Evolutionary conservation across 495 filamentous ascomycete genomes (phyloP), one percentile per base, ranked within the genome.

Genomic region (Penicillium angulare): DNA sequence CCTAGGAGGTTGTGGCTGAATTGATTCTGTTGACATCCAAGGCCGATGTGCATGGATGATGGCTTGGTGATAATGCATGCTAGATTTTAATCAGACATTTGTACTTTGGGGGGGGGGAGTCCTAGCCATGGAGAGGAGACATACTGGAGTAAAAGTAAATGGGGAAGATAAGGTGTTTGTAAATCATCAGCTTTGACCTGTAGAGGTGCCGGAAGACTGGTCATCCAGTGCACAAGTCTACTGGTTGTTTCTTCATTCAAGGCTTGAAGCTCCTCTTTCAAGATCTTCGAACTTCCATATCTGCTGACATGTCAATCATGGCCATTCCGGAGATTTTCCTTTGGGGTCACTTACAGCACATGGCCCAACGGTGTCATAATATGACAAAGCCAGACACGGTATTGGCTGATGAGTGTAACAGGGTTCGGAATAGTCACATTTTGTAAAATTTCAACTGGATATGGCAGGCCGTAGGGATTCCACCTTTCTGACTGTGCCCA

Each of bases 81-180:
- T 67, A 31, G 0, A 23, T 29, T 21, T 35, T 35, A 1, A 3
- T 13, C 41, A 35, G n/a, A 21, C 9, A 43, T 18, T 12, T 33
- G 3, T 9, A 21, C 17, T 26, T 2, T 12, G 27, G 33, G 17
- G n/a, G 2, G 33, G 15, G 3, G 20, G 26, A 29, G 26, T 29
- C n/a, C n/a, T n/a, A n/a, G n/a, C n/a, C n/a, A n/a, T n/a, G n/a
- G n/a, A n/a, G n/a, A n/a, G n/a, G n/a, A n/a, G 3, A 35, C 61
- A 49, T 51, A 72, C 68, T 67, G 65, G 16, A 72, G 52, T 12
- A 65, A 27, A 4, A 70, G 31, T 13, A 68, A 53, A 43, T 72
- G 66, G 26, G 69, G 68, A 3, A 66, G 43, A 46, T 62, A 61
- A 0, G 50, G 53, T 7, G 52, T 23, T 10, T 32, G 38, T 7